Conservation (phyloP, 331 rosid species). For the Rhamnella rubrinervis region DNA sequence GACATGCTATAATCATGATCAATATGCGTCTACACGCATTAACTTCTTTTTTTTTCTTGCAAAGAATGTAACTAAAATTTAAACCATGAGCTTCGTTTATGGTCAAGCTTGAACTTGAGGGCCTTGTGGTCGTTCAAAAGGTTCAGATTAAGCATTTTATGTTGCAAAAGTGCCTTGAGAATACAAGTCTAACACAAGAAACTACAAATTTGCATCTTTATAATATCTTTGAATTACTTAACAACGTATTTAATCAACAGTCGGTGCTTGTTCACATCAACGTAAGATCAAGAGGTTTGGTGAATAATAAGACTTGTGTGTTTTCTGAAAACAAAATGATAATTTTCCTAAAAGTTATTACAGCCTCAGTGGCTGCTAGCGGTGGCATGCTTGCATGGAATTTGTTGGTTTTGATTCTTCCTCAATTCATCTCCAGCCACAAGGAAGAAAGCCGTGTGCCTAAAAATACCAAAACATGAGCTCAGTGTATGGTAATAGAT, state of each 20-base stretch:
- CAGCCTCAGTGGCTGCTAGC: conserved; percentile 30
- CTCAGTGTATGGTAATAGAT: background rate
- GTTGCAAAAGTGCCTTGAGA: too few species aligned
- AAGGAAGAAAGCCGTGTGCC: conserved; percentile 82
- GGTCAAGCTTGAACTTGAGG: too few species aligned
- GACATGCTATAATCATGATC: too few species aligned
- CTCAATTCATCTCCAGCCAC: conserved; percentile 66
- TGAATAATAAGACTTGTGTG: conserved; percentile 7
- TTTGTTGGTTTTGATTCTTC: conserved; percentile 40
- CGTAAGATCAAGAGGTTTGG: background rate
- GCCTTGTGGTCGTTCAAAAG: too few species aligned
- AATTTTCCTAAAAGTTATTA: conserved; percentile 23
- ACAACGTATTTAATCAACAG: background rate
- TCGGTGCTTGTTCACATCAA: conserved; percentile 2
- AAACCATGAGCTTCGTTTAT: too few species aligned
- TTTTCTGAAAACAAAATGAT: background rate
- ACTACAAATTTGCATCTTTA: too few species aligned
- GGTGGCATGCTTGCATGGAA: conserved; percentile 42
- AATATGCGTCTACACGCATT: too few species aligned
- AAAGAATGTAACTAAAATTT: too few species aligned
- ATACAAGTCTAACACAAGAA: too few species aligned
- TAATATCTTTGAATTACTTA: too few species aligned
- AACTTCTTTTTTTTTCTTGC: too few species aligned
- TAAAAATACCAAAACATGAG: conserved; percentile 6
- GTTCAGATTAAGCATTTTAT: too few species aligned